These are phyloP conservation scores for Truncatella angustata DNA, from an alignment of 2,329 filamentous ascomycete species.

Conservation along the genomic window DNA sequence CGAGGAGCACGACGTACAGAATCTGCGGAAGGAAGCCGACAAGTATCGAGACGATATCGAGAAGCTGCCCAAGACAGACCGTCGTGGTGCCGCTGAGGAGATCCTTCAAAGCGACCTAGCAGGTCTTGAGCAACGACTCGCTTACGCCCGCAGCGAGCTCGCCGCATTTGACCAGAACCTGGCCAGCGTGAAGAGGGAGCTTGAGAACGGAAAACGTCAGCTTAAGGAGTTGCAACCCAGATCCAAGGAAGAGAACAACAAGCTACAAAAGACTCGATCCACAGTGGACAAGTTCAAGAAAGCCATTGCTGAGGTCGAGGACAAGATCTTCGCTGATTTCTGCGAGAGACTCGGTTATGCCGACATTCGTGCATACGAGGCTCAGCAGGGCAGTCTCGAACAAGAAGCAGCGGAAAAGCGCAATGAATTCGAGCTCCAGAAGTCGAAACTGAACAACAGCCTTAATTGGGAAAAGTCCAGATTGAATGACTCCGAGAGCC, in stretches of 20 bases:
- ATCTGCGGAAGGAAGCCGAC: constrained; percentile 72
- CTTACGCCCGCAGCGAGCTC: constrained; percentile 72
- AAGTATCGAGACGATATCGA: constrained; percentile 76
- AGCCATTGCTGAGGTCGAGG: constrained; percentile 78
- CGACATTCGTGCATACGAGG: constrained; percentile 90
- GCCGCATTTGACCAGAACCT: constrained; percentile 79
- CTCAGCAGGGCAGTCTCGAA: constrained; percentile 87
- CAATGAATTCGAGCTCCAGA: constrained; percentile 82
- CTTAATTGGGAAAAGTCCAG: constrained; percentile 56
- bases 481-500: constrained; percentile 58
- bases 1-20: constrained; percentile 86
- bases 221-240: constrained; percentile 76
- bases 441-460: constrained; percentile 66
- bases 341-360: constrained; percentile 83
- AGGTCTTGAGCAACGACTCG: constrained; percentile 74
- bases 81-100: constrained; percentile 76
- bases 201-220: constrained; percentile 70
- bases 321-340: constrained; percentile 82
- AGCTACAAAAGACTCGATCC: constrained; percentile 57
- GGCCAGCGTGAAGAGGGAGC: constrained; percentile 77
- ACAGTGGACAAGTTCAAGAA: constrained; percentile 52
- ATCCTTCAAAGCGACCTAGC: constrained; percentile 74
- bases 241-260: constrained; percentile 67
- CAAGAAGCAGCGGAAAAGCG: constrained; percentile 87
- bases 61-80: constrained; percentile 75